Evolutionary conservation across 164 flowering plant species (phyloP).

Genomic region (Magnolia officinalis): DNA sequence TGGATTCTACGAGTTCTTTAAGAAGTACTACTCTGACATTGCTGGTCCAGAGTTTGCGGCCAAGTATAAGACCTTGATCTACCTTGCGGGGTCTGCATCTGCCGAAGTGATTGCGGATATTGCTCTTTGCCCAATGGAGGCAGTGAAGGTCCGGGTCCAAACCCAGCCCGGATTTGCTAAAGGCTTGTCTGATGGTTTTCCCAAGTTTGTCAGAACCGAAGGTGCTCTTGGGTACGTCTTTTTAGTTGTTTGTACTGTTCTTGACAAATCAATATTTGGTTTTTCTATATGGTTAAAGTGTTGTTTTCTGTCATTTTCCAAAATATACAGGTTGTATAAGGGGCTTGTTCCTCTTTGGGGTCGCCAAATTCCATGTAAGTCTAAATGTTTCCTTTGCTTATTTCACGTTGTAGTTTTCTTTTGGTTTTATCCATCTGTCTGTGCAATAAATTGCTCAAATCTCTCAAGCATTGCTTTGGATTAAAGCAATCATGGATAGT

Average conservation of each 20-base stretch:
- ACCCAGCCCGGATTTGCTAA: slow-evolving; percentile 86
- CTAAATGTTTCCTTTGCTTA: neutral
- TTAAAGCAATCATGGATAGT: too few relatives aligned
- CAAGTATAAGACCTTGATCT: slow-evolving; percentile 79
- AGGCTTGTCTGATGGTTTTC: slow-evolving; percentile 69
- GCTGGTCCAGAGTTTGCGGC: slow-evolving; percentile 75
- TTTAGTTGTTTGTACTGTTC: neutral
- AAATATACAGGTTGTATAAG: slow-evolving; percentile 62
- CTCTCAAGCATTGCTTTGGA: too few relatives aligned
- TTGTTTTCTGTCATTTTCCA: neutral
- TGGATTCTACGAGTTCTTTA: slow-evolving; percentile 84
- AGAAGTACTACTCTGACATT: slow-evolving; percentile 79
- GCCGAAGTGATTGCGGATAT: slow-evolving; percentile 86
- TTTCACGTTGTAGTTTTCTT: neutral
- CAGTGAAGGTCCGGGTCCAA: slow-evolving; percentile 82
- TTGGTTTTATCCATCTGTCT: neutral
- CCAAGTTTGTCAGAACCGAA: slow-evolving; percentile 72
- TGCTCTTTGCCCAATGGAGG: slow-evolving; percentile 80
- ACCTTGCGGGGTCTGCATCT: slow-evolving; percentile 85
- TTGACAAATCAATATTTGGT: neutral
- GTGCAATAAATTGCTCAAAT: neutral
- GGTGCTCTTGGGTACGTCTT: slow-evolving; percentile 58
- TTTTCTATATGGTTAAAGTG: neutral
- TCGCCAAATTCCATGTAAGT: slow-evolving; percentile 82
- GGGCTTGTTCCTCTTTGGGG: slow-evolving; percentile 86